Base-by-base conservation (phyloP, 257 asterid genomes). In the Nicotiana tabacum region DNA sequence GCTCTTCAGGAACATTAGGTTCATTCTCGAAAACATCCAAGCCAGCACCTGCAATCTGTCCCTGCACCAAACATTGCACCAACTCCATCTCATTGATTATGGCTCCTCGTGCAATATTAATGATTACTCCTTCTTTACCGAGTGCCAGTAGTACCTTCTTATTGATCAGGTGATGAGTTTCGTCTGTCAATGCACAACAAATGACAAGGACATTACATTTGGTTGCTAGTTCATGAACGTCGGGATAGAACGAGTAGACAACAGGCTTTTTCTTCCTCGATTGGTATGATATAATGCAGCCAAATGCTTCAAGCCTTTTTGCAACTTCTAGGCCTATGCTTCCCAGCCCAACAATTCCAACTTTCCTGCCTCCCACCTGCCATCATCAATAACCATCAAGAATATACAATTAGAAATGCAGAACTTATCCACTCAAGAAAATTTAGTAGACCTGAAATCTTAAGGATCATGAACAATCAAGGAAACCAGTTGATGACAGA, bases 261-360 rank as follows among this genome's bases (percentile, higher is more conserved):
- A 81, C 86, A 2, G 90, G 80, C 55, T 90, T 95, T 85, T 87
- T 87, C 76, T 77, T 85, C 86, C 94, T 88, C 9, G 97, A 93
- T 80, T 69, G 29, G 60, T 92, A 95, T 3, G 91, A 88, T 85
- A 93, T 87, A 18, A 17, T 72, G 82, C 97, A 95, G 62, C 89
- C 90, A 66, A 95, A 95, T 64, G 94, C 88, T 81, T 88, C 89
- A 1, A 95, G 95, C 84, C 98, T 92, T 86, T 88, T 91, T 2
- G 97, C 95, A 16, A 92, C 90, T 87, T 89, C 88, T 8, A 85
- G 82, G 77, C 98, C 98, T 15, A 95, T 95, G 91, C 89, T 95
- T 72, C 98, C 98, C 39, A 95, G 76, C 27, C 98, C 98, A 37
- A 93, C 97, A 29, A 95, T 91, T 67, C 98, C 98, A 27, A 91